Percentiles rank a stretch among this genome's conserved stretches.
Conservation (phyloP, 208 protist species). For the Trichomonas vaginalis region DNA sequence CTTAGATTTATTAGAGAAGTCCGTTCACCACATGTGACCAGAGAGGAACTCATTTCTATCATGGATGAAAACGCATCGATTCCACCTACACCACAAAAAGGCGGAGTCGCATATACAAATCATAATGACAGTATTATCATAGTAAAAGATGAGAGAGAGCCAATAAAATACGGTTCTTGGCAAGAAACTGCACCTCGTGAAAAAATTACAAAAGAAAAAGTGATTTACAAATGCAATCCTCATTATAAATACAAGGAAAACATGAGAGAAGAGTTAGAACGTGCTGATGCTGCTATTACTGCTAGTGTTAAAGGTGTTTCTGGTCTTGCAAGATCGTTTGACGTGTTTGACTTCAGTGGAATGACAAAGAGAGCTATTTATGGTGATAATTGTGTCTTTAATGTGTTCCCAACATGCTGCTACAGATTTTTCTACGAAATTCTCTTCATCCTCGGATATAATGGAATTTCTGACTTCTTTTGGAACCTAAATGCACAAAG, state of each 20-base stretch:
- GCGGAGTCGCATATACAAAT: neutral
- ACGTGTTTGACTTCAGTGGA: neutral
- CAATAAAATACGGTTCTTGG: neutral
- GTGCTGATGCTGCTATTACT: neutral
- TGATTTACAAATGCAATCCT: neutral
- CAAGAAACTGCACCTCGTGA: neutral
- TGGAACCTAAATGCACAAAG: neutral
- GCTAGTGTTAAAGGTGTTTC: neutral
- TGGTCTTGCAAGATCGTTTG: neutral
- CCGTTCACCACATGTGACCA: neutral
- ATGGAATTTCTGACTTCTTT: neutral
- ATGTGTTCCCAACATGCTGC: neutral
- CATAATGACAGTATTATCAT: neutral
- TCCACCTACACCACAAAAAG: neutral
- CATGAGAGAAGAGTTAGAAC: neutral
- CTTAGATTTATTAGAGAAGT: neutral
- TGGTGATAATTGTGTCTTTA: neutral
- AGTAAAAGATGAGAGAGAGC: neutral
- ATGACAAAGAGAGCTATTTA: neutral
- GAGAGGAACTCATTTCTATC: neutral
- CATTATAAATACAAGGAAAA: neutral
- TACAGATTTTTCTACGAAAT: neutral
- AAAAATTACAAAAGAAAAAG: neutral
- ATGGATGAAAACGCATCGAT: neutral
- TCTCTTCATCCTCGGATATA: neutral